These are phyloP conservation scores for Acacia crassicarpa DNA, from an alignment of 306 rosid species.

Conservation along the genomic window DNA sequence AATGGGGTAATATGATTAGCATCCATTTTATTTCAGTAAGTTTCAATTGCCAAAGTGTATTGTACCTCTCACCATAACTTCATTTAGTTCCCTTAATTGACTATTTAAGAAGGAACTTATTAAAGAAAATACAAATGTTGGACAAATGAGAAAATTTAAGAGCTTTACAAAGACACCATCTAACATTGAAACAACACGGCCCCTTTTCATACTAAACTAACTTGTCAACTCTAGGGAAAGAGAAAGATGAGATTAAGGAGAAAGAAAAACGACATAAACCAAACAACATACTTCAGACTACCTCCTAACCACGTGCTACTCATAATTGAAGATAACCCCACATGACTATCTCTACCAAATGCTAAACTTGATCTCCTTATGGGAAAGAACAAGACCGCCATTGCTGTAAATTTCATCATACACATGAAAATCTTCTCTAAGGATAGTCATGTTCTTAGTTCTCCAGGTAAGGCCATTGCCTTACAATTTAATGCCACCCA, in stretches of 20 bases:
- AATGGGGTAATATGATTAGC: background rate
- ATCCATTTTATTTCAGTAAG: background rate
- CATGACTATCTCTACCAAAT: constrained; percentile 96
- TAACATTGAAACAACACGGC: constrained; percentile 29
- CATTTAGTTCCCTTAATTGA: background rate
- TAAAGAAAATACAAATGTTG: constrained; percentile 29
- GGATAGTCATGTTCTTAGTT: constrained; percentile 71
- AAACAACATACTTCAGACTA: constrained; percentile 29
- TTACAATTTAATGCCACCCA: constrained; percentile 96
- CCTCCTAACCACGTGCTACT: constrained; percentile 25
- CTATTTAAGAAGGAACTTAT: too few relatives aligned
- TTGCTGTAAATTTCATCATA: constrained; percentile 90
- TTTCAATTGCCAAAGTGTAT: background rate
- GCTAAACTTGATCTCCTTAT: constrained; percentile 92
- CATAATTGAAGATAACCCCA: constrained; percentile 37
- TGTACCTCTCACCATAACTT: background rate
- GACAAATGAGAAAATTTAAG: constrained; percentile 34
- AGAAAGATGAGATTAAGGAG: constrained; percentile 8
- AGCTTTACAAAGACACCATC: constrained; percentile 34
- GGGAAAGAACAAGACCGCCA: constrained; percentile 95
- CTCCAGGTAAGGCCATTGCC: constrained; percentile 97
- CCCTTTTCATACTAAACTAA: constrained; percentile 31
- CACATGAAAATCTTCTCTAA: constrained; percentile 96
- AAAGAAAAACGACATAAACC: constrained; percentile 5
- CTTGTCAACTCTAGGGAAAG: constrained; percentile 23